Base-by-base conservation (phyloP, 2,329 filamentous ascomycete genomes). In the Calonectria pteridis region DNA sequence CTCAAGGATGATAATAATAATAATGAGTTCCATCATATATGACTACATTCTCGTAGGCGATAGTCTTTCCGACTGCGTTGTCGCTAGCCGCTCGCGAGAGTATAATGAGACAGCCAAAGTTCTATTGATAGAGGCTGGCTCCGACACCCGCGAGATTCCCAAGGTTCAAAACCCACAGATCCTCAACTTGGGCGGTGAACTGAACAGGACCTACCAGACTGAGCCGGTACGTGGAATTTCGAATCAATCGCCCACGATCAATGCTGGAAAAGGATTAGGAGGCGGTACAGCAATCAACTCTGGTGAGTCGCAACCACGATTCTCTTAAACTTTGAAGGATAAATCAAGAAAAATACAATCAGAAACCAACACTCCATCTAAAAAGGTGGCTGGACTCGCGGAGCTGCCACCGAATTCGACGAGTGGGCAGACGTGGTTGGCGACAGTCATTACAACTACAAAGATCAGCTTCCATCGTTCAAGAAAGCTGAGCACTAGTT, bases 401-500 rank as follows among this genome's bases (percentile, higher is more conserved):
- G 87, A 2, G 82, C 84, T 37, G 80, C 81, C 2, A 77, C 79
- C 10, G 87, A 89, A 74, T 89, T 86, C 16, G 84, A 89, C 26
- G 81, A 84, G 53, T 89, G 88, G 88, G 67, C 79, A 23, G 43
- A 77, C 16, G 26, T 78, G n/a, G 75, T 82, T 33, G 59, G 53
- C 0, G 87, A 90, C 66, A 53, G 83, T 0, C 79, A 82, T 3
- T 91, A 88, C 83, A 85, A 84, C 72, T 88, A 87, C 68, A 79
- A 87, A 4, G 84, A 84, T 9, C 83, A 89, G 35, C 81, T 87
- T 20, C 86, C 86, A 1, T 90, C 86, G 79, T 84, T 88, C 68
- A 80, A 81, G 40, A 87, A 85, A 71, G 76, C 82, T 0, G 87
- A 88, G 73, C 72, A 72, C 6, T 82, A 81, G 72, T 81, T 82